phyloP scores from a whole-genome alignment of 768 basidiomycete species.

The Heimioporus sp. region DNA sequence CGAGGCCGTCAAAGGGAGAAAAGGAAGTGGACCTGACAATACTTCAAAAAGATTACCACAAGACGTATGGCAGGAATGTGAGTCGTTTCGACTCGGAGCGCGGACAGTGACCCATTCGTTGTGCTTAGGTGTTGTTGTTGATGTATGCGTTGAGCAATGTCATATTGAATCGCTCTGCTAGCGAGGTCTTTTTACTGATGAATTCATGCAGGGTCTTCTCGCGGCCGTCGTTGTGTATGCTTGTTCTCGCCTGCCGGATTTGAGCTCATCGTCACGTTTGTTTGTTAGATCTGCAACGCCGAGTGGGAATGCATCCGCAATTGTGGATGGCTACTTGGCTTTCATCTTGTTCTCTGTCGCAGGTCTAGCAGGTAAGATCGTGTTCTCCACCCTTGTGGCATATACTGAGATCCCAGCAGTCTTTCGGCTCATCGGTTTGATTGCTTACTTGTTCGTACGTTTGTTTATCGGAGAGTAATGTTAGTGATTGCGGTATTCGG shows the following conservation, averaged over 20 bases:
- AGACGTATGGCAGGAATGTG: slow-evolving; percentile 84
- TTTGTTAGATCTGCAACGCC: slow-evolving; percentile 35
- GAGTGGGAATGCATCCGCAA: slow-evolving; percentile 46
- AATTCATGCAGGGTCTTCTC: slow-evolving; percentile 51
- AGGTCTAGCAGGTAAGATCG: slow-evolving; percentile 75
- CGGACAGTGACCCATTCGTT: slow-evolving; percentile 11
- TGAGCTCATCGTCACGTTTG: not conserved
- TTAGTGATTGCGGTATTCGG: too few species aligned
- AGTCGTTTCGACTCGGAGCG: slow-evolving; percentile 14
- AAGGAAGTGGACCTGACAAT: slow-evolving; percentile 58
- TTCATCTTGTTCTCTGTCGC: slow-evolving; percentile 88
- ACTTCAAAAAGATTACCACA: slow-evolving; percentile 83
- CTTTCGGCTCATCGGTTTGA: slow-evolving; percentile 80
- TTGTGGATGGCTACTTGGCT: slow-evolving; percentile 85
- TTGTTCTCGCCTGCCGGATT: slow-evolving; percentile 3
- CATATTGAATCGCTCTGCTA: slow-evolving; percentile 26
- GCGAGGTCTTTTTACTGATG: slow-evolving; percentile 7
- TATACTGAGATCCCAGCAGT: slow-evolving; percentile 42
- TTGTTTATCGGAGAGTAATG: slow-evolving; percentile 82
- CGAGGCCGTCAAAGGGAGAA: slow-evolving; percentile 75
- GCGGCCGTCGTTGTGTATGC: slow-evolving; percentile 74
- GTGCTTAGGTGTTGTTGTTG: slow-evolving; percentile 66
- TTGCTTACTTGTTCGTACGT: slow-evolving; percentile 79
- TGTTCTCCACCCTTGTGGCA: not conserved
- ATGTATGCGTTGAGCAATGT: slow-evolving; percentile 90